Conservation (phyloP, 1,284 basidiomycete species). For the Mycena citricolor region DNA sequence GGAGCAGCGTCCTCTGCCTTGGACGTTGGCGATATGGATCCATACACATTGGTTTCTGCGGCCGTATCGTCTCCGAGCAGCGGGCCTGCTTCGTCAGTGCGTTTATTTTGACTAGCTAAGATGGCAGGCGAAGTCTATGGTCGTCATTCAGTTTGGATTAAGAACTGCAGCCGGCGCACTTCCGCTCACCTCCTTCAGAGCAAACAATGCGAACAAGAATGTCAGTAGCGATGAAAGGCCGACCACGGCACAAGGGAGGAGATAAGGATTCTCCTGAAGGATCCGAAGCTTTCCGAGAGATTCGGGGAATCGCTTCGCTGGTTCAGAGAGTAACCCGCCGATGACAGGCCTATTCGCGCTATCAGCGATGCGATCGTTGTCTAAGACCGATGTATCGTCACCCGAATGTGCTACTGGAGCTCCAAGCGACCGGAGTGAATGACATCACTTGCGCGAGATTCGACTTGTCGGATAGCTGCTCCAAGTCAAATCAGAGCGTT, state of each 20-base stretch:
- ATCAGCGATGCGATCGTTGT: background rate
- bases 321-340: conserved; percentile 42
- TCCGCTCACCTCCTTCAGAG: conserved; percentile 37
- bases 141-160: no score
- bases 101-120: conserved; percentile 9
- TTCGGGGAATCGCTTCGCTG: conserved; percentile 40
- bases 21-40: no score
- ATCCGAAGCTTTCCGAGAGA: conserved; percentile 31
- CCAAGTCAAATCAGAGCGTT: background rate
- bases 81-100: conserved; percentile 6
- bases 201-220: conserved; percentile 30
- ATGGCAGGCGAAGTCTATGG: conserved; percentile 19
- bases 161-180: background rate
- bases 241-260: conserved; percentile 40
- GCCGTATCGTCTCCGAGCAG: background rate
- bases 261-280: conserved; percentile 33
- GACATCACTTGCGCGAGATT: conserved; percentile 46
- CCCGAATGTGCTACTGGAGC: conserved; percentile 17
- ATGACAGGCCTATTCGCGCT: conserved; percentile 36
- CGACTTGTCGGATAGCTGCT: conserved; percentile 38
- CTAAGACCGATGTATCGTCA: conserved; percentile 1
- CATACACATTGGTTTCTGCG: no score
- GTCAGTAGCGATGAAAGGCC: conserved; percentile 30
- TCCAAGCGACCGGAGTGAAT: conserved; percentile 43
- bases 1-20: no score